Conservation (phyloP, 139 green algal genomes). For the Ettlia oleoabundans region DNA sequence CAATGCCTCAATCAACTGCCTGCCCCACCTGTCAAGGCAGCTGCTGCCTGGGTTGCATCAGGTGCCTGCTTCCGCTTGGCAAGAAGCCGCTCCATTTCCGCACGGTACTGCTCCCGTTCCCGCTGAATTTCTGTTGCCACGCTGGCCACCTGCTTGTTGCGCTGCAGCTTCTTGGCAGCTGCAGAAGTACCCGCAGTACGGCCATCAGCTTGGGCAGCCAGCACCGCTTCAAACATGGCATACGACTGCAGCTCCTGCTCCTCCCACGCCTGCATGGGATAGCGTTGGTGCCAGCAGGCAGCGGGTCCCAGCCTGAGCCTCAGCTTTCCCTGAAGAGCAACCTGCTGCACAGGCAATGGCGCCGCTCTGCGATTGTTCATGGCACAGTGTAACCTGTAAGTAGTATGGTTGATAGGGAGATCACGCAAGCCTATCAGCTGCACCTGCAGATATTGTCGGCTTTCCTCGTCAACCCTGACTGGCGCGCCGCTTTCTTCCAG, state of each 20-base stretch:
- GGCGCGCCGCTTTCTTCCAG: constrained; percentile 8
- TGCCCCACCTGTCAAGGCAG: background rate
- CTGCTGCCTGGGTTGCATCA: background rate
- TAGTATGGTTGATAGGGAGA: too few relatives aligned
- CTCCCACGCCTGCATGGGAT: constrained; percentile 15
- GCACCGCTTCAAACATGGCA: constrained; percentile 44
- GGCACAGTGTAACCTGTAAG: too few relatives aligned
- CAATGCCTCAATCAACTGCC: too few relatives aligned
- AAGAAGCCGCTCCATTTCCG: constrained; percentile 1
- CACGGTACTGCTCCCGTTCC: background rate
- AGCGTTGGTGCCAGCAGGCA: background rate
- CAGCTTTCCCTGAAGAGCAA: background rate
- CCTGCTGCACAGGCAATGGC: background rate
- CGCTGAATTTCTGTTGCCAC: background rate
- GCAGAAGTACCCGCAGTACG: background rate
- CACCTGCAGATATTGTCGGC: constrained; percentile 26
- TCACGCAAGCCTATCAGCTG: background rate
- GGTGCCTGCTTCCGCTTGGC: background rate
- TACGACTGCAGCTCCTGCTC: constrained; percentile 32
- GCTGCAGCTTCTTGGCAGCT: constrained; percentile 26
- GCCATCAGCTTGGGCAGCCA: background rate
- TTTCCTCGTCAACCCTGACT: constrained; percentile 26
- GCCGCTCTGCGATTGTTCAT: too few relatives aligned
- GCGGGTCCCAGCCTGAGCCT: background rate
- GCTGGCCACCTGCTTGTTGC: constrained; percentile 7